These are phyloP conservation scores for Starmerella etchellsii DNA, from an alignment of 805 yeast species.

Conservation along the genomic window DNA sequence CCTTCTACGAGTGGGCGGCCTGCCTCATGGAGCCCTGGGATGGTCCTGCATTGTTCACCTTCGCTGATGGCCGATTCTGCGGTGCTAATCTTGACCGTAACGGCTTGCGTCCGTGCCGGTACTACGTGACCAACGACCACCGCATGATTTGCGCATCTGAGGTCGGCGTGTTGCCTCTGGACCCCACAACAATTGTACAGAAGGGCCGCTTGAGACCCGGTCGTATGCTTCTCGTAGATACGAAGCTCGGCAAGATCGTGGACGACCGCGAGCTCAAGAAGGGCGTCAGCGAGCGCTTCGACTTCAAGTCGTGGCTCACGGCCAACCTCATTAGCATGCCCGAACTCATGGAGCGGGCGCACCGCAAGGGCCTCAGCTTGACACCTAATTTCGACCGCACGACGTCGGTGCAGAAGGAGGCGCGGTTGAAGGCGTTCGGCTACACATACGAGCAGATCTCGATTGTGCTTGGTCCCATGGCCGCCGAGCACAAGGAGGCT, in stretches of 20 bases:
- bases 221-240: constrained; percentile 87
- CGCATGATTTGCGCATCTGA: constrained; percentile 96
- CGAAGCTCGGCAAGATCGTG: constrained; percentile 81
- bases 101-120: constrained; percentile 96
- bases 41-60: constrained; percentile 94
- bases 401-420: constrained; percentile 58
- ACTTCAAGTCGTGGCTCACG: constrained; percentile 85
- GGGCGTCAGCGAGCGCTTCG: constrained; percentile 66
- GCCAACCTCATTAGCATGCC: constrained; percentile 77
- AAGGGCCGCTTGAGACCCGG: constrained; percentile 96
- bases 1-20: constrained; percentile 98
- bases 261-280: constrained; percentile 82
- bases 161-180: constrained; percentile 91
- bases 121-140: constrained; percentile 87
- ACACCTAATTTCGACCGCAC: constrained; percentile 18
- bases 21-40: constrained; percentile 99
- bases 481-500: constrained; percentile 79
- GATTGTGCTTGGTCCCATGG: constrained; percentile 84
- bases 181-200: constrained; percentile 64
- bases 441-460: constrained; percentile 90
- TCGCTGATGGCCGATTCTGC: constrained; percentile 94
- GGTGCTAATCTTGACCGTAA: constrained; percentile 97
- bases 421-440: constrained; percentile 74
- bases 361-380: constrained; percentile 27
- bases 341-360: constrained; percentile 53